Evolutionary conservation across 768 basidiomycete species (phyloP), one percentile per base, ranked within the genome.

Genomic region (Termitomyces sp.): DNA sequence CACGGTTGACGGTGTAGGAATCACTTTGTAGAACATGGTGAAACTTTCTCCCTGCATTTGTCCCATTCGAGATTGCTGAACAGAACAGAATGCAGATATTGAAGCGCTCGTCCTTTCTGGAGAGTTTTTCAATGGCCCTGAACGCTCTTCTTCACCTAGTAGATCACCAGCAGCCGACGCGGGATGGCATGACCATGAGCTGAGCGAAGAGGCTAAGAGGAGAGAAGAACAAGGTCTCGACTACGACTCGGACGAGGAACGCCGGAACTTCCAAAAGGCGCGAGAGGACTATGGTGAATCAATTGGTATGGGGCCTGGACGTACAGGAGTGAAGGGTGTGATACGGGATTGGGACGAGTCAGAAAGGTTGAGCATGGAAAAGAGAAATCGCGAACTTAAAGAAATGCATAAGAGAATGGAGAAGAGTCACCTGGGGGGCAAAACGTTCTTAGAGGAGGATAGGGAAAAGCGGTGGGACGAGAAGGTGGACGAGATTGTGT

Each of bases 251-350:
- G 74, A 77, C 53, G 68, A 66, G 14, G 72, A 69, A 55, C 72
- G 69, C 45, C 62, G 76, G 51, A 67, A 72, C 62, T 55, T 69
- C 2, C 55, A 70, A 34, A 70, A 68, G 56, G 65, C 66, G 32
- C 67, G 68, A 54, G 59, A 64, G 34, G 59, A 63, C 8, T 68
- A 71, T 57, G 65, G 73, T 46, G 82, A 86, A 53, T 84, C 85
- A 12, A 90, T 92, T 48, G 89, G 91, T 9, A 88, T 92, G 87
- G 88, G 86, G 3, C 88, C 88, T 10, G 90, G 90, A 4, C 77
- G 91, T 26, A 93, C 91, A 5, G 91, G 91, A 21, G 91, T 93
- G 45, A 93, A 93, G 61, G 90, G 91, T 24, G 91, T 93, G 56
- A 88, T 93, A 54, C 80, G 90, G 26, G 91, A 93, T 69, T 78